A percentile compares a stretch with the other conserved stretches of the same genome.
phyloP scores from a whole-genome alignment of 2,329 filamentous ascomycete genomes.

The Aspergillus tubingensis region DNA sequence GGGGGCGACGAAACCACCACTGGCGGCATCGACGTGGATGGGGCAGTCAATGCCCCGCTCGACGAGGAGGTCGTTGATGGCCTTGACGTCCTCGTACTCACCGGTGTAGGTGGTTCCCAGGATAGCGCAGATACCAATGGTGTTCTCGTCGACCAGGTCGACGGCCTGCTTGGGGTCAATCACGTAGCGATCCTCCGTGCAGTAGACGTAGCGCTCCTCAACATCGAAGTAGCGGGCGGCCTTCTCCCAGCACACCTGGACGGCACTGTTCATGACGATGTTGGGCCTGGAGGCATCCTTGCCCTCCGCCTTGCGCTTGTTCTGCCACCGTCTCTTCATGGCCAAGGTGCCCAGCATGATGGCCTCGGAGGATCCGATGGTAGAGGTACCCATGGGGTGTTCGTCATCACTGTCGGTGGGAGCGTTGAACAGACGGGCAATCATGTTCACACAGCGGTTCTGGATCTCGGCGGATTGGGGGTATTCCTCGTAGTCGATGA shows the following conservation, averaged over 20 bases:
- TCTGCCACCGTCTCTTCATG: constrained; percentile 95
- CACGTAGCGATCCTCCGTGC: constrained; percentile 61
- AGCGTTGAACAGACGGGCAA: constrained; percentile 83
- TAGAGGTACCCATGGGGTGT: constrained; percentile 80
- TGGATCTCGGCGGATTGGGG: constrained; percentile 81
- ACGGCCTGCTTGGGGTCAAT: constrained; percentile 66
- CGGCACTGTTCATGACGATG: constrained; percentile 92
- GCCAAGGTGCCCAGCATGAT: constrained; percentile 63
- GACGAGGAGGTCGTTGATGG: constrained; percentile 82
- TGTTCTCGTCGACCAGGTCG: constrained; percentile 66
- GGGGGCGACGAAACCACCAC: constrained; percentile 88
- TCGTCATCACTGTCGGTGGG: constrained; percentile 58
- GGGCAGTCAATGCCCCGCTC: constrained; percentile 74
- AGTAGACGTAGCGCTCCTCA: constrained; percentile 78
- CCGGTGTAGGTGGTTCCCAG: constrained; percentile 93
- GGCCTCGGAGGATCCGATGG: constrained; percentile 80
- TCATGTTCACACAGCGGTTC: constrained; percentile 90
- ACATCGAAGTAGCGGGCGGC: constrained; percentile 86
- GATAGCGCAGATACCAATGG: constrained; percentile 89
- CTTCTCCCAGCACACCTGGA: constrained; percentile 98
- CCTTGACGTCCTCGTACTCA: constrained; percentile 92
- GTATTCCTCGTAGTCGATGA: constrained; percentile 87
- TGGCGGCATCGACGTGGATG: constrained; percentile 92
- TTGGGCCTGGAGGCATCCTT: constrained; percentile 82
- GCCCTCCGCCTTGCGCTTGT: constrained; percentile 77